These are phyloP conservation scores for Colletotrichum liriopes DNA, from an alignment of 2,329 filamentous ascomycete species.

Conservation along the genomic window DNA sequence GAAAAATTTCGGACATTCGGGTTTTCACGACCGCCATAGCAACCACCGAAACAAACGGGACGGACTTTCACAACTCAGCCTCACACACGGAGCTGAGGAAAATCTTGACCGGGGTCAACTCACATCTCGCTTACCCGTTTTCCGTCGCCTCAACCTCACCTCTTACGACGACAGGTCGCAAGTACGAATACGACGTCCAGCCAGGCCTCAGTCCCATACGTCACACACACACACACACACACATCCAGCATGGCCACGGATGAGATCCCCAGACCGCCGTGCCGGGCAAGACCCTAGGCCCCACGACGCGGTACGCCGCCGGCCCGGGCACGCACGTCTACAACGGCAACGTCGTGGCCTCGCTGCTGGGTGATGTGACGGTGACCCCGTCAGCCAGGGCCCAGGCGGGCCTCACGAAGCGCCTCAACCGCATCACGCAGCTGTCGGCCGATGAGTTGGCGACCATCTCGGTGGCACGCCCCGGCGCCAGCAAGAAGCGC, in stretches of 20 bases:
- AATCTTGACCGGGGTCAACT: constrained; percentile 10
- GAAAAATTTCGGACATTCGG: constrained; percentile 42
- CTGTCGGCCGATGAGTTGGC: constrained; percentile 61
- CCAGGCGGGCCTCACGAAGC: constrained; percentile 69
- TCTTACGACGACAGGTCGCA: not conserved
- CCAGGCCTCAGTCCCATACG: constrained; percentile 17
- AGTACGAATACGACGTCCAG: constrained; percentile 12
- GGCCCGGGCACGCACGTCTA: constrained; percentile 90
- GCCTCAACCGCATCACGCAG: constrained; percentile 71
- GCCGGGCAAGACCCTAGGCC: constrained; percentile 86
- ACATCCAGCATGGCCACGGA: constrained; percentile 52
- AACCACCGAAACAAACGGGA: constrained; percentile 28
- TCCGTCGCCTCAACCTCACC: not conserved
- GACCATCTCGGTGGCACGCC: constrained; percentile 69
- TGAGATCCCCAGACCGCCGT: constrained; percentile 72
- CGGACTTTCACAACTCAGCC: constrained; percentile 22
- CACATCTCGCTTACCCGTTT: not conserved
- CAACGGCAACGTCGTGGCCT: constrained; percentile 82
- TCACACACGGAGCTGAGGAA: constrained; percentile 20
- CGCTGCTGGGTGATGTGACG: constrained; percentile 81
- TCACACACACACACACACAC: constrained; percentile 13
- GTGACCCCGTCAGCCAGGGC: constrained; percentile 65
- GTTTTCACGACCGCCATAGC: constrained; percentile 30
- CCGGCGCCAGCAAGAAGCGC: constrained; percentile 64
- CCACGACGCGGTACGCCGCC: constrained; percentile 75